These are phyloP conservation scores for Candida ipomoeae DNA, from an alignment of 805 yeast species.

Conservation along the genomic window DNA sequence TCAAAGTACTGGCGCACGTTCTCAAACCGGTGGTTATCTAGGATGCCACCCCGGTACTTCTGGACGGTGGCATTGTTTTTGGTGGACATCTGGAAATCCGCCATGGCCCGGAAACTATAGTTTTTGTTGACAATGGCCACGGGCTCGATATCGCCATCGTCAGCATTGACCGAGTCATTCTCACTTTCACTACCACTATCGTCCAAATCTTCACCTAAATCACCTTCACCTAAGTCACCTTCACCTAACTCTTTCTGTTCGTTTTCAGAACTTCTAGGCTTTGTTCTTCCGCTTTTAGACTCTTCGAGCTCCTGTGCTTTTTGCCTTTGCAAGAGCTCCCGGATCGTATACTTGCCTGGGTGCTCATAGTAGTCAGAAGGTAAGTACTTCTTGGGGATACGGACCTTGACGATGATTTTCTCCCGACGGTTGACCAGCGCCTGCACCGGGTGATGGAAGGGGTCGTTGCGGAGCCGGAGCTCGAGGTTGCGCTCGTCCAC, in stretches of 20 bases:
- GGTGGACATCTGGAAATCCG: conserved; percentile 78
- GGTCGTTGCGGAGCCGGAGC: conserved; percentile 37
- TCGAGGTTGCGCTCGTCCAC: conserved; percentile 37
- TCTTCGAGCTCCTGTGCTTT: conserved; percentile 20
- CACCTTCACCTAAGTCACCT: too few relatives aligned
- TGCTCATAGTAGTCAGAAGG: conserved; percentile 31
- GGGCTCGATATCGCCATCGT: conserved; percentile 41
- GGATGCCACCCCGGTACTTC: conserved; percentile 24
- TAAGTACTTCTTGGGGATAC: conserved; percentile 53
- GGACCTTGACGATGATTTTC: conserved; percentile 54
- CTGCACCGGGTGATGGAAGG: conserved; percentile 59
- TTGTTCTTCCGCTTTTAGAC: conserved; percentile 20
- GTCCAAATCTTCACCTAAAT: not conserved
- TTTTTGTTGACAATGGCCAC: conserved; percentile 64
- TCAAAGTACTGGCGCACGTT: conserved; percentile 25
- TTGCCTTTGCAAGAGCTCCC: conserved; percentile 36
- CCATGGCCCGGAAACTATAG: conserved; percentile 75
- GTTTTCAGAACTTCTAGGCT: not conserved
- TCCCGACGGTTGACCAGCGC: conserved; percentile 52
- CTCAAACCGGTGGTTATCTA: conserved; percentile 23
- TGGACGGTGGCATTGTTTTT: conserved; percentile 43
- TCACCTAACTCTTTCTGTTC: not conserved
- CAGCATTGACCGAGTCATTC: not conserved
- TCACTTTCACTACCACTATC: not conserved
- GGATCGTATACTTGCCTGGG: conserved; percentile 37